Evolutionary conservation across 2,329 filamentous ascomycete genomes (phyloP).

Genomic region (Trichoderma sp.): DNA sequence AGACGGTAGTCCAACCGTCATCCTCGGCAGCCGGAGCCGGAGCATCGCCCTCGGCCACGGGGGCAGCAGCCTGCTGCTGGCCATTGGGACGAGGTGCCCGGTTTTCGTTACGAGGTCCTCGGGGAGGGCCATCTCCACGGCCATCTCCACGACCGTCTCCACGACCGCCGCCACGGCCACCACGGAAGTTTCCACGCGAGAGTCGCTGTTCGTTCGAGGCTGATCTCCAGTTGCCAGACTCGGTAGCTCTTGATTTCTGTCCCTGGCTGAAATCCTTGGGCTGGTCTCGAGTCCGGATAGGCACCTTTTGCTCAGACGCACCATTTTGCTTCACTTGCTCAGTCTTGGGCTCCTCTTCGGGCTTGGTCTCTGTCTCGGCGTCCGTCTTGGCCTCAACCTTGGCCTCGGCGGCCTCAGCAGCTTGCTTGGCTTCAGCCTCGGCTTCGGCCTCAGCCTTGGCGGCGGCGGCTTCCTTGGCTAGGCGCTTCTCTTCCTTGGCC

Average conservation of each 20-base stretch:
- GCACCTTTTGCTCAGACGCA: slow-evolving; percentile 48
- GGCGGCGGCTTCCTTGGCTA: slow-evolving; percentile 57
- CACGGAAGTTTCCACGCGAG: slow-evolving; percentile 43
- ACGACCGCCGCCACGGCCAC: slow-evolving; percentile 38
- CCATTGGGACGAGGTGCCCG: slow-evolving; percentile 51
- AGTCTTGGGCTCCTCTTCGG: slow-evolving; percentile 32
- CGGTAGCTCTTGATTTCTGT: slow-evolving; percentile 53
- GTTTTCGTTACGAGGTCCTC: slow-evolving; percentile 44
- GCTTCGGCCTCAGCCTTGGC: slow-evolving; percentile 44
- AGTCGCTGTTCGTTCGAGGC: slow-evolving; percentile 48
- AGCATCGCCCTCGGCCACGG: slow-evolving; percentile 34
- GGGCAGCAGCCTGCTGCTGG: slow-evolving; percentile 33
- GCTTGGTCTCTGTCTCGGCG: slow-evolving; percentile 32
- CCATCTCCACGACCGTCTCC: slow-evolving; percentile 46
- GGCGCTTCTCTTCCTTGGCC: slow-evolving; percentile 68
- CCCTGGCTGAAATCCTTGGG: slow-evolving; percentile 44
- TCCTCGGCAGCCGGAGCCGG: slow-evolving; percentile 50
- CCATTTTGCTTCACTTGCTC: slow-evolving; percentile 32
- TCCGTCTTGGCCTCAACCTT: slow-evolving; percentile 32
- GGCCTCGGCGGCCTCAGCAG: slow-evolving; percentile 32
- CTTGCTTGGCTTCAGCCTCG: slow-evolving; percentile 35
- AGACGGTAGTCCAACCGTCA: slow-evolving; percentile 62
- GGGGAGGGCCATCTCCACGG: slow-evolving; percentile 39
- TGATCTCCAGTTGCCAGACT: slow-evolving; percentile 60
- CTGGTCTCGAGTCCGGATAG: slow-evolving; percentile 42